These are phyloP conservation scores for Crithidia mellificae DNA, from an alignment of 208 protist species.

Conservation along the genomic window DNA sequence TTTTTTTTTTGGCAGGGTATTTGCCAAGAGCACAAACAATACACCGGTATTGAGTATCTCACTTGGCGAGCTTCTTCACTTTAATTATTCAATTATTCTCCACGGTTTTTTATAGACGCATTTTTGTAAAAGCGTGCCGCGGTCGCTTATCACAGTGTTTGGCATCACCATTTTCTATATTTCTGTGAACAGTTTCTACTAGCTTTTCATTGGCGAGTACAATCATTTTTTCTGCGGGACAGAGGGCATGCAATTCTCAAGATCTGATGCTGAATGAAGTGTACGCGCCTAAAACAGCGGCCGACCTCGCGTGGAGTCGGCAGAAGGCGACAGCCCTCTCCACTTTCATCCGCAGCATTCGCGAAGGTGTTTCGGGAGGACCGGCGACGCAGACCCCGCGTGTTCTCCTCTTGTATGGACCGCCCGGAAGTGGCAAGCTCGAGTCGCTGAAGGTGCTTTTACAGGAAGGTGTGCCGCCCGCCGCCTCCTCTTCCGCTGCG, in stretches of 20 bases:
- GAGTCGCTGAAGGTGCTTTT: constrained; percentile 56
- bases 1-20: no score
- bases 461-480: constrained; percentile 9
- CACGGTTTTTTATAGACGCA: no score
- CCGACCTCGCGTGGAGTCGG: constrained; percentile 69
- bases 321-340: constrained; percentile 65
- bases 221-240: constrained; percentile 8
- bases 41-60: no score
- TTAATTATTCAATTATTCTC: no score
- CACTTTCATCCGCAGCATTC: constrained; percentile 24
- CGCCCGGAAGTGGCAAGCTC: constrained; percentile 78
- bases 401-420: constrained; percentile 73
- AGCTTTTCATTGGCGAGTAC: no score
- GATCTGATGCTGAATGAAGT: constrained; percentile 65
- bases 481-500: not conserved
- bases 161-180: constrained; percentile 14
- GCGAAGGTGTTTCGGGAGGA: not conserved
- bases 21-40: no score
- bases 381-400: constrained; percentile 18
- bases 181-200: no score
- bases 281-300: constrained; percentile 54
- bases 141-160: no score
- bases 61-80: no score
- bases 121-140: no score
- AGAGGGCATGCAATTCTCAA: constrained; percentile 13